A percentile compares a stretch with the other conserved stretches of the same genome.
Evolutionary conservation across 140 eudicot species (phyloP).

Genomic region (Bidens hawaiensis): DNA sequence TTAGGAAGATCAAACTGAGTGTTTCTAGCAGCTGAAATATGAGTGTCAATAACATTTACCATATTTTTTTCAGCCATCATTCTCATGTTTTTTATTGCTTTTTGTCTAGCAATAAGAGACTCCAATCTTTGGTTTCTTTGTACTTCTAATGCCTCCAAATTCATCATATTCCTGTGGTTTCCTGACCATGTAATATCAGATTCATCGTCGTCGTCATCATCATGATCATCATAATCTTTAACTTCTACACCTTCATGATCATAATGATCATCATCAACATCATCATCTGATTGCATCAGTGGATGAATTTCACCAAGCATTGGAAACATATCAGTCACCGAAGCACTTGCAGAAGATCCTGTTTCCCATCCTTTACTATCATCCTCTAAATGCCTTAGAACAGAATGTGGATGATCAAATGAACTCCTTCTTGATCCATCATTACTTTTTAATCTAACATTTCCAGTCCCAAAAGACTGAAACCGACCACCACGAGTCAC

Average conservation of each 20-base stretch:
- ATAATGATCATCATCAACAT: constrained; percentile 31
- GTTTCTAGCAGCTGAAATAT: constrained; percentile 37
- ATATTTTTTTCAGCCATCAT: constrained; percentile 52
- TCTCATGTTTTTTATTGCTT: constrained; percentile 50
- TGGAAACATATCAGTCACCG: constrained; percentile 58
- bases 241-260: constrained; percentile 24
- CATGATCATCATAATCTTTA: no score
- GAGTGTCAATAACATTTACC: constrained; percentile 48
- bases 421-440: constrained; percentile 41
- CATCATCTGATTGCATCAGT: constrained; percentile 48
- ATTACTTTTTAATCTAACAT: constrained; percentile 23
- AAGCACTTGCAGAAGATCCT: constrained; percentile 72
- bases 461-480: constrained; percentile 17
- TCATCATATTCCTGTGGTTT: constrained; percentile 72
- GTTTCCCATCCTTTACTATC: constrained; percentile 48
- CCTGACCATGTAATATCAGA: constrained; percentile 63
- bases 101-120: constrained; percentile 60
- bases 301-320: constrained; percentile 65
- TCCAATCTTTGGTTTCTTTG: constrained; percentile 67
- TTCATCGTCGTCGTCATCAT: constrained; percentile 39
- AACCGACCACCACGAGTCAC: constrained; percentile 28
- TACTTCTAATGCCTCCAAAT: constrained; percentile 60
- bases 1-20: constrained; percentile 52
- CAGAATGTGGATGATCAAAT: constrained; percentile 24
- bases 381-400: constrained; percentile 27